Evolutionary conservation across 2,329 filamentous ascomycete species (phyloP).

Genomic region (Epichloe sp.): DNA sequence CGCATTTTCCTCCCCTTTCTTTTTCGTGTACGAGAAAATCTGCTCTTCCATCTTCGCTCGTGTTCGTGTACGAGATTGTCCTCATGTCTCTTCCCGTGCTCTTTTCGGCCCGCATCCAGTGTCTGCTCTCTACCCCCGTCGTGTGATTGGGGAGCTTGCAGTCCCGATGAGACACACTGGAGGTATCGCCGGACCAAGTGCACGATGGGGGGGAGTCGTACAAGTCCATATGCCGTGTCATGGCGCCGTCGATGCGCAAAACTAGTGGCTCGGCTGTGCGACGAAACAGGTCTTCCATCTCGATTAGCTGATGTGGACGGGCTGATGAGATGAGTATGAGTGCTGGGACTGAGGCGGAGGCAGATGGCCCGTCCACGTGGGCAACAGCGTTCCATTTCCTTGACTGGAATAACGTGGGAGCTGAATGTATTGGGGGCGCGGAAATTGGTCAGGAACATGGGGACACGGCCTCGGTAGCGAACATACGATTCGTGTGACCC

Average conservation of each 20-base stretch:
- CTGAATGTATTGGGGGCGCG: background rate
- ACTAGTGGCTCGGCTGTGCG: background rate
- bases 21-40: background rate
- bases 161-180: background rate
- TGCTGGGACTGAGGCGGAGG: no score
- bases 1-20: no score
- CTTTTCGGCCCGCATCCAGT: background rate
- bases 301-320: background rate
- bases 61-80: background rate
- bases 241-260: background rate
- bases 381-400: no score
- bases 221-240: background rate
- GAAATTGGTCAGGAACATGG: background rate
- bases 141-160: background rate
- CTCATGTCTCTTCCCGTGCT: background rate
- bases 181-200: background rate
- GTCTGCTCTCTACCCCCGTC: background rate
- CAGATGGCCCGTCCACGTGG: no score
- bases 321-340: no score
- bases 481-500: conserved; percentile 1
- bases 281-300: background rate
- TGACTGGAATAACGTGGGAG: no score
- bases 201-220: background rate
- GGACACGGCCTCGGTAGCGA: background rate
- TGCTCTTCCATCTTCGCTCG: background rate